Conservation (phyloP, 352 stramenopile genomes). For the Pythium volutum region DNA sequence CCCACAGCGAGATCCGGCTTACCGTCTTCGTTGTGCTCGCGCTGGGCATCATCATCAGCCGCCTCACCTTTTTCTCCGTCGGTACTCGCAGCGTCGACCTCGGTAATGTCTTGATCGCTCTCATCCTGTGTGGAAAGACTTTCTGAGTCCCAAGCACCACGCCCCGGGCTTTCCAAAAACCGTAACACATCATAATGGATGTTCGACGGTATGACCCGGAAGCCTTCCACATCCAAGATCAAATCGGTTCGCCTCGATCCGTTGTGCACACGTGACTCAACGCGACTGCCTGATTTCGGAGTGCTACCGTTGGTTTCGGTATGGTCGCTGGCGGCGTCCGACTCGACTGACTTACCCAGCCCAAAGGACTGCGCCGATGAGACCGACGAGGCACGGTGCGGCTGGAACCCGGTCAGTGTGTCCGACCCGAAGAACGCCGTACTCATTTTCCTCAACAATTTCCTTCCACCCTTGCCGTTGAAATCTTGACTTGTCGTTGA, state of each 20-base stretch:
- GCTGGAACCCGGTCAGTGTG: constrained; percentile 16
- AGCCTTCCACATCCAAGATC: constrained; percentile 65
- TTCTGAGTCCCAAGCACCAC: constrained; percentile 8
- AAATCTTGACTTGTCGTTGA: constrained; percentile 11
- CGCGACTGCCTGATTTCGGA: not conserved
- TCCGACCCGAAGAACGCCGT: constrained; percentile 28
- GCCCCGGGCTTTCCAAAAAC: constrained; percentile 51
- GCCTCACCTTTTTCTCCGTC: not conserved
- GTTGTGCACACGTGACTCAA: constrained; percentile 24
- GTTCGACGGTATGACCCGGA: constrained; percentile 79
- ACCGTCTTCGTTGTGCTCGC: too few relatives aligned
- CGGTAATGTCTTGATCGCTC: not conserved
- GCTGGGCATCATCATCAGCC: not conserved
- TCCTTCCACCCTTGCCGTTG: constrained; percentile 4
- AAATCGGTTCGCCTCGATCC: constrained; percentile 49
- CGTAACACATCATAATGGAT: constrained; percentile 76
- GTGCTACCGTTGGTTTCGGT: constrained; percentile 2
- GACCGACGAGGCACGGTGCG: constrained; percentile 9
- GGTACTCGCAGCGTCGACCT: not conserved
- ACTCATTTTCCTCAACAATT: constrained; percentile 18
- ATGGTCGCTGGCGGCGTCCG: constrained; percentile 9
- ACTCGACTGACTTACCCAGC: constrained; percentile 13
- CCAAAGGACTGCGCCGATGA: constrained; percentile 18
- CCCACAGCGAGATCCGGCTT: too few relatives aligned
- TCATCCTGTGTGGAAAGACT: constrained; percentile 5